phyloP scores from a whole-genome alignment of 179 eudicot species.

The Camellia oleifera region DNA sequence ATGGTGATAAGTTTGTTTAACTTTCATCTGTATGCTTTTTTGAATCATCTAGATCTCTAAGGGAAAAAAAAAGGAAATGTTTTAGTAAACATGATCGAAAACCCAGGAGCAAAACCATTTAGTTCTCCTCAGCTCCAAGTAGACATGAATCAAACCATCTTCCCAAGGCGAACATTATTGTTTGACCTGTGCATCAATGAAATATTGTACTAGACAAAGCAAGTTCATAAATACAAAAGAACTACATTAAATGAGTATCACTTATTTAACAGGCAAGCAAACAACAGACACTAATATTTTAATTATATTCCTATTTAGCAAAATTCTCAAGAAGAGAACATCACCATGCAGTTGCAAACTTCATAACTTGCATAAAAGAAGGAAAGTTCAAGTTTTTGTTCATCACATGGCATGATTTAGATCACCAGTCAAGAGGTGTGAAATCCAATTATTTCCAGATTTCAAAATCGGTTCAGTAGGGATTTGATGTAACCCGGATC shows the following conservation, averaged over 20 bases:
- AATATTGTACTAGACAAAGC: neutral
- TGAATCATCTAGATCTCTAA: neutral
- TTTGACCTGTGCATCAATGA: neutral
- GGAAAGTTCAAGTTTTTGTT: neutral
- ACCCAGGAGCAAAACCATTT: conserved; percentile 1
- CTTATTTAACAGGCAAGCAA: neutral
- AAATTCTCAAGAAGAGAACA: neutral
- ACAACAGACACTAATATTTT: neutral
- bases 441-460: neutral
- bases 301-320: neutral
- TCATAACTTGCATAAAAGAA: neutral
- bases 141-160: neutral
- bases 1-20: neutral
- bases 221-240: neutral
- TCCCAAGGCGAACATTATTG: neutral
- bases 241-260: neutral
- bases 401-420: neutral
- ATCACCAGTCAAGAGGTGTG: neutral
- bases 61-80: no score
- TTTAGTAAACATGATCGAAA: neutral
- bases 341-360: neutral
- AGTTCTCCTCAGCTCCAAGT: neutral
- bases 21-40: neutral
- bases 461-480: neutral
- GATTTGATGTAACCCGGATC: neutral